Evolutionary conservation across 2,329 filamentous ascomycete species (phyloP), one percentile per base, ranked within the genome.

Genomic region (Aspergillus udagawae): DNA sequence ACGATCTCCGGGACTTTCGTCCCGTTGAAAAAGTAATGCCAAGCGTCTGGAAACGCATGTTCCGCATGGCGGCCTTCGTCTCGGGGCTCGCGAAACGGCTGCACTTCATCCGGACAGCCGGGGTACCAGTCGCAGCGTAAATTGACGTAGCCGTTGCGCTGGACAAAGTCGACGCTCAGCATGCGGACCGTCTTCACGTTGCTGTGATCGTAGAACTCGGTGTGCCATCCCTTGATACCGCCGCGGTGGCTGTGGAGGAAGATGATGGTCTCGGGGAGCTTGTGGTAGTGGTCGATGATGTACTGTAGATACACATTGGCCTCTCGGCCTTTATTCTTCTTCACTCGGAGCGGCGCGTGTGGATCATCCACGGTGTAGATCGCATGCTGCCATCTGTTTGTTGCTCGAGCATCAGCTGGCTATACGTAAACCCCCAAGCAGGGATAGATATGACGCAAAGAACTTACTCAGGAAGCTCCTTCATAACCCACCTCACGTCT

Each of bases 241-340:
- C 68, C 73, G 47, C 82, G 80, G 60, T 87, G 81, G 17, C 81
- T 79, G 58, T 85, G 83, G 61, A 82, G 75, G 72, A 85, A 85
- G 58, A 83, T 73, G 54, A 79, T 72, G 4, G 81, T 79, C 55
- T 83, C 77, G 10, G 82, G 78, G 14, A 85, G 70, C 17, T 65
- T 58, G 53, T 76, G 60, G 61, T 79, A 79, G 60, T 79, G 63
- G 53, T 79, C 75, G 32, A 78, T 69, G 45, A 80, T 74, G 58
- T 76, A 79, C 32, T 75, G 77, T 6, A 79, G 67, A 55, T 80
- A 79, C 20, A 73, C 71, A 55, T 72, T 76, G 47, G 73, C 70
- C 65, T 79, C 77, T 54, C 68, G 71, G 56, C 76, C 76, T 62
- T 79, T 79, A 61, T 79, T 75, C 25, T 62, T 57, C 28, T 67